Percentiles rank a stretch among this genome's conserved stretches.
These are phyloP conservation scores for Trichocladium antarcticum DNA, from an alignment of 495 filamentous ascomycete species.

Conservation along the genomic window DNA sequence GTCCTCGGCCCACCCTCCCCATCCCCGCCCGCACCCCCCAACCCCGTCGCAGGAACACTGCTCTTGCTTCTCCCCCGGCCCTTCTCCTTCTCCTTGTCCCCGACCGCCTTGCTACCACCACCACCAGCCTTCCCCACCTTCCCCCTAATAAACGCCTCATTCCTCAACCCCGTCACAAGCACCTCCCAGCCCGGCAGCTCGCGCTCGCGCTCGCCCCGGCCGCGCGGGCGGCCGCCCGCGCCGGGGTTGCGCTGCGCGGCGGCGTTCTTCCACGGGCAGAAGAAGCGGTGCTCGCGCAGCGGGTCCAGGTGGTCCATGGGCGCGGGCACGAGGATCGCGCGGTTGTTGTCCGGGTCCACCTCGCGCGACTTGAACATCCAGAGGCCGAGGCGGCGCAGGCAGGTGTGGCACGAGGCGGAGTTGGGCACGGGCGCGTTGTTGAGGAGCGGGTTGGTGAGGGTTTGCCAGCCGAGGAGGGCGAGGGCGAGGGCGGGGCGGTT, in stretches of 20 bases:
- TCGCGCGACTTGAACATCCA: constrained; percentile 78
- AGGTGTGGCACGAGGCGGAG: constrained; percentile 67
- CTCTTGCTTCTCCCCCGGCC: constrained; percentile 17
- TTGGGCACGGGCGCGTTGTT: constrained; percentile 40
- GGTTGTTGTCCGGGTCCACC: constrained; percentile 33
- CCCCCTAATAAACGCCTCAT: constrained; percentile 34
- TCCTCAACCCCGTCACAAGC: constrained; percentile 34
- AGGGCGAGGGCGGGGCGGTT: constrained; percentile 61
- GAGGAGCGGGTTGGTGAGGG: constrained; percentile 50
- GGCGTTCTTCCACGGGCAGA: constrained; percentile 68
- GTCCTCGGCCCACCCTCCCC: constrained; percentile 6
- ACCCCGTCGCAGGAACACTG: constrained; percentile 5
- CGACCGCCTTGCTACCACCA: background rate
- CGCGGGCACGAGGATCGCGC: constrained; percentile 43
- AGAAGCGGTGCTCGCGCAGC: constrained; percentile 60
- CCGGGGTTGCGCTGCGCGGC: constrained; percentile 44
- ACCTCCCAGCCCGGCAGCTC: constrained; percentile 37
- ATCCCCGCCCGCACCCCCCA: background rate
- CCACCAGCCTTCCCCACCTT: background rate
- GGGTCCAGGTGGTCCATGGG: constrained; percentile 57
- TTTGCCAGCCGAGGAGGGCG: constrained; percentile 79
- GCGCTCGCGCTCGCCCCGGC: constrained; percentile 1
- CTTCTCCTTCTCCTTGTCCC: background rate
- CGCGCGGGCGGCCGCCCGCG: constrained; percentile 8
- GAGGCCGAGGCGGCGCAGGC: constrained; percentile 78